These are phyloP conservation scores for Piper longum DNA, from an alignment of 164 flowering plant genomes.

Conservation along the genomic window DNA sequence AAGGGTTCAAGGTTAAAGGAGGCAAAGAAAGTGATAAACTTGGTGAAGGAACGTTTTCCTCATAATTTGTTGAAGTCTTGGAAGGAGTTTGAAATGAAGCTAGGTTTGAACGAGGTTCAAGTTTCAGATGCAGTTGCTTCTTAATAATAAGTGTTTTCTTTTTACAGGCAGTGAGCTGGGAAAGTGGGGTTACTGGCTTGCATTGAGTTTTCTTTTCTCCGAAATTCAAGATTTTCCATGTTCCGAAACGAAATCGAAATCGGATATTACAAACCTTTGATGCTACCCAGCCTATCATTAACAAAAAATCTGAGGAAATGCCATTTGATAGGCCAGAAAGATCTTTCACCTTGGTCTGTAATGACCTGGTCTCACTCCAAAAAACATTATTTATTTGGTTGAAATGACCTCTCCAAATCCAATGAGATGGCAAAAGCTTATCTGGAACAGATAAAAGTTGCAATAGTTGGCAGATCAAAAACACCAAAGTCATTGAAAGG, in stretches of 20 bases:
- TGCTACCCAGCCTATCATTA: no score
- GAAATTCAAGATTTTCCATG: no score
- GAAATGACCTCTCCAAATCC: no score
- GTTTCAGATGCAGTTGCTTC: background rate
- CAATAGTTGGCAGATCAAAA: background rate
- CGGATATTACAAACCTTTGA: no score
- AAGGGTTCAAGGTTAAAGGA: constrained; percentile 30
- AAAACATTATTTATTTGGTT: no score
- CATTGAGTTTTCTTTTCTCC: no score
- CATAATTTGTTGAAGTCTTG: constrained; percentile 39
- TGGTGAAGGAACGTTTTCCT: constrained; percentile 54
- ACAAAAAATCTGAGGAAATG: no score
- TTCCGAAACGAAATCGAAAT: no score
- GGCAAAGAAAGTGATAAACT: constrained; percentile 38
- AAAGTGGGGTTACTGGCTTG: background rate
- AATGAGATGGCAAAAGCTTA: background rate
- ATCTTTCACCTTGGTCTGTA: no score
- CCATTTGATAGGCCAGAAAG: no score
- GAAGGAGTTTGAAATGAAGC: constrained; percentile 47
- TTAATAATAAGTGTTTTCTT: background rate
- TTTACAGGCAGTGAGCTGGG: background rate
- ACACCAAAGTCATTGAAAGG: background rate
- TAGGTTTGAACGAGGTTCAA: constrained; percentile 24
- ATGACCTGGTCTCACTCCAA: no score
- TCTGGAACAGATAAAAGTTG: no score